Base-by-base conservation (phyloP, 2,329 filamentous ascomycete genomes). In the Diaporthe citri region DNA sequence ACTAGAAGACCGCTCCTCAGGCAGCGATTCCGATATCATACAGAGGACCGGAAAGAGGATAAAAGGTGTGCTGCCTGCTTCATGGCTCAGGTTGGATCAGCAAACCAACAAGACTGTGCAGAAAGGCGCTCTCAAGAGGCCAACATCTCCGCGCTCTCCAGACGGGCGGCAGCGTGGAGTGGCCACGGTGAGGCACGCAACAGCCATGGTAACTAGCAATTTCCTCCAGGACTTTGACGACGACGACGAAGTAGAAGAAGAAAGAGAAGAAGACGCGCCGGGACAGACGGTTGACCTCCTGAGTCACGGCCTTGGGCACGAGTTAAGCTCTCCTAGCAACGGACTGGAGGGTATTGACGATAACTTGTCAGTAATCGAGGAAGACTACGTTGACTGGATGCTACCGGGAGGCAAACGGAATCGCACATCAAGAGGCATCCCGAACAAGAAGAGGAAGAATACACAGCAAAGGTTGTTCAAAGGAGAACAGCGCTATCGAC, bases 1-100 rank as follows among this genome's bases (percentile, higher is more conserved):
- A 25, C 77, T 78, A 10, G 81, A 80, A n/a, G 64, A 69, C 17
- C 78, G 79, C 4, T 80, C 78, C n/a, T 83, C 84, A 13, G 82
- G 83, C 48, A 86, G 83, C 67, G 87, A 87, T 4, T 83, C 83
- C 2, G 86, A 89, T 34, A 79, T 83, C 17, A 83, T 85, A 36
- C 81, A 80, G 12, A 80, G 79, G 28, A 83, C 85, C 73, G 84
- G 84, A 48, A 87, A 82, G 71, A 85, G 86, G 70, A 90, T 93
- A 64, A 87, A 87, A 71, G 91, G 91, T 31, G 91, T 93, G 10
- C 85, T 93, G 59, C 91, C 91, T 52, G 91, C 91, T n/a, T 93
- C 91, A 8, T 93, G 91, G 89, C 85, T 93, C 73, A 88, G 91
- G 56, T 81, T 93, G 34, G 90, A 92, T 78, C 87, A 89, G 74